Conservation (phyloP, 176 grass and related monocot species). For the Lolium perenne region DNA sequence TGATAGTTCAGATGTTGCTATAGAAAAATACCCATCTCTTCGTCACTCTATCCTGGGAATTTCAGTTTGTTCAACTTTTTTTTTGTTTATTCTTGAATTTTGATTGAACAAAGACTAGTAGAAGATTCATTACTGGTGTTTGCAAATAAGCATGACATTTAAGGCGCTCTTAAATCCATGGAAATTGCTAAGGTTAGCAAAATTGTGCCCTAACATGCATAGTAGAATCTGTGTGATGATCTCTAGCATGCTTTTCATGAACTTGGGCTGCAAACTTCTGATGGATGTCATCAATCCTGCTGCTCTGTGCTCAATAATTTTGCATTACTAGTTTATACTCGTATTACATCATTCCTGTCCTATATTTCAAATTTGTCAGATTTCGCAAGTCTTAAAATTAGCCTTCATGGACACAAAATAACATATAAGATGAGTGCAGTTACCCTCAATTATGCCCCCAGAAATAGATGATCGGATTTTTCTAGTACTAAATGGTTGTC, state of each 20-base stretch:
- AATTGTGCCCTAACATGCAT: neutral
- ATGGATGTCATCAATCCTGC: neutral
- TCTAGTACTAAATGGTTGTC: no score
- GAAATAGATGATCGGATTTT: neutral
- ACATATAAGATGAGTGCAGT: neutral
- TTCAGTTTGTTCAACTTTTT: no score
- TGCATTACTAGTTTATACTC: neutral
- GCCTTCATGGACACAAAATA: neutral
- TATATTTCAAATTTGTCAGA: neutral
- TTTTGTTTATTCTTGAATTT: no score
- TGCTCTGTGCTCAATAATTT: neutral
- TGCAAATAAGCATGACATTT: slow-evolving; percentile 94
- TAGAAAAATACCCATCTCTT: no score
- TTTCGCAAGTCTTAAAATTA: neutral
- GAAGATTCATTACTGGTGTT: slow-evolving; percentile 87
- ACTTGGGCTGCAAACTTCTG: neutral
- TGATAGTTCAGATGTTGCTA: no score
- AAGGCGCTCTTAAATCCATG: slow-evolving; percentile 74
- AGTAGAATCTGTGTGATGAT: neutral
- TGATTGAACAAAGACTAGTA: slow-evolving; percentile 65
- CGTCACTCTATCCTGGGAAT: no score
- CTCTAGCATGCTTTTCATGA: slow-evolving; percentile 5
- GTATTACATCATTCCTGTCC: neutral
- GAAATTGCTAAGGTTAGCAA: slow-evolving; percentile 76
- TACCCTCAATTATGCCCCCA: neutral